Base-by-base conservation (phyloP, 2,329 filamentous ascomycete genomes). In the Cytospora paraplurivora region DNA sequence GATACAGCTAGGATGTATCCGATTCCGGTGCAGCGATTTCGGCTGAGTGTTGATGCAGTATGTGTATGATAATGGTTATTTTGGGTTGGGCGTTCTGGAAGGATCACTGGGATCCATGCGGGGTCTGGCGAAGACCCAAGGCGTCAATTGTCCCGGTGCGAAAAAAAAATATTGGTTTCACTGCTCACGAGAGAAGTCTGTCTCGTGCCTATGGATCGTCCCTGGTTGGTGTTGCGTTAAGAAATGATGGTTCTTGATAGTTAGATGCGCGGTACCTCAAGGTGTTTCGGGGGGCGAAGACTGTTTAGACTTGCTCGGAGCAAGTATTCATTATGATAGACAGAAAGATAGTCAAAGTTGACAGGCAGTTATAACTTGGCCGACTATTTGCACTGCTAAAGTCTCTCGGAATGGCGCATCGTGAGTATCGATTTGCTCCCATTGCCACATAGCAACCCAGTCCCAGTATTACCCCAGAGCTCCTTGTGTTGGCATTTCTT, bases 1-100 rank as follows among this genome's bases (percentile, higher is more conserved):
- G 74, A 57, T 76, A 75, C 68, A 71, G 68, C 56, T 74, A 67
- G 65, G 54, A n/a, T 50, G 27, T 56, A 27, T 56, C 3, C 5
- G 37, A 21, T 21, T 33, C 8, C 33, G 50, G 21, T 44, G 15
- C 56, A 41, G 61, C 37, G 44, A 38, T 27, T 50, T 32, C 10
- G 19, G 41, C 19, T 55, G 47, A 33, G 12, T 38, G 32, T 49
- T 55, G 59, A 55, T 44, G 54, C 19, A 50, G 38, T 35, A 21
- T 35, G 54, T 61, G 59, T 61, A 61, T 55, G 54, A 54, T 8
- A 38, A 33, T 6, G 59, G 59, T 37, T n/a, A 44, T 33, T 19
- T 52, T 19, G 27, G 52, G 32, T 55, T 38, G 32, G 51, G 59
- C 59, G 59, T 61, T 61, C 12, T 44, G 44, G 44, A 27, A 12